phyloP scores from a whole-genome alignment of 169 alveolate species.

The Plasmodium cynomolgi region DNA sequence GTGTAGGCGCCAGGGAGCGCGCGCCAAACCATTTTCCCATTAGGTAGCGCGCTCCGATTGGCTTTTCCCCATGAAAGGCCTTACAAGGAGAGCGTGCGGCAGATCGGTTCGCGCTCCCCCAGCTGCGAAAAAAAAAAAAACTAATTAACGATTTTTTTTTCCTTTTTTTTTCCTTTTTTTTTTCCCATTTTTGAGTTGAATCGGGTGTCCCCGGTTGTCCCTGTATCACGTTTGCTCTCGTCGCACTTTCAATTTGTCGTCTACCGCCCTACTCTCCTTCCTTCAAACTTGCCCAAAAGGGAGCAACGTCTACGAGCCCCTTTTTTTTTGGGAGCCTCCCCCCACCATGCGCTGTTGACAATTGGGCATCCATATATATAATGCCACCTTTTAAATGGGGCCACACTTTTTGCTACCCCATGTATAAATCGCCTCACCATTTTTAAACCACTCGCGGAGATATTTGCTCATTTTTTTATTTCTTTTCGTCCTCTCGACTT shows the following conservation, averaged over 20 bases:
- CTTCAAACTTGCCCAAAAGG: background rate
- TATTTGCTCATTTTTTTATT: background rate
- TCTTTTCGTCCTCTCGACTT: background rate
- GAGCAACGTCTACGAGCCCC: background rate
- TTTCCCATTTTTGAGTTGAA: background rate
- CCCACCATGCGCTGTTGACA: background rate
- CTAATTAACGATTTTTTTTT: background rate
- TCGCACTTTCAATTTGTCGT: background rate
- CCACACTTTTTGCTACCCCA: background rate
- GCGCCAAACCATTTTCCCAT: background rate
- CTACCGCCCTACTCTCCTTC: background rate
- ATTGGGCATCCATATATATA: background rate
- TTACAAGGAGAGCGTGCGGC: background rate
- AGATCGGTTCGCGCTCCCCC: background rate
- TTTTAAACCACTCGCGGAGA: background rate
- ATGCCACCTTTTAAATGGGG: background rate
- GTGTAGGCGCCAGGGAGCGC: constrained; percentile 12
- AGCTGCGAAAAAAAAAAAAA: background rate
- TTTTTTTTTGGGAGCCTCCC: background rate
- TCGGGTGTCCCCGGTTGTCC: background rate
- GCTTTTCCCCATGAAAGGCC: background rate
- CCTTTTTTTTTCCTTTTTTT: background rate
- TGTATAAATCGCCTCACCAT: background rate
- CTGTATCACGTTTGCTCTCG: background rate
- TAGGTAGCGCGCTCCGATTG: background rate